Conservation (phyloP, 2,329 filamentous ascomycete genomes). For the Aureobasidium sp. region DNA sequence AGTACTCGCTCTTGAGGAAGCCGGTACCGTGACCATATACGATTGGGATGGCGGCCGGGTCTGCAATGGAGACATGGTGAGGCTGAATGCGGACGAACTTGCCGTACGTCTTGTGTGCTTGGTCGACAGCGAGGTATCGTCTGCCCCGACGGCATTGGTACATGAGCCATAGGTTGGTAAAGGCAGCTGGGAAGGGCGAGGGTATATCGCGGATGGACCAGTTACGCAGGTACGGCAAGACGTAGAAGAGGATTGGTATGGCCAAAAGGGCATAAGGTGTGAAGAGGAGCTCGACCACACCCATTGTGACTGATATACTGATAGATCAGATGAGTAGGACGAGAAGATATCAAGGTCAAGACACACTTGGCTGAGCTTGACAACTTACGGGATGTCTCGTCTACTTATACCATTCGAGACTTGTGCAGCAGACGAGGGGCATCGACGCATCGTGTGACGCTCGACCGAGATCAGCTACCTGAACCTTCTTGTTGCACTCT, state of each 20-base stretch:
- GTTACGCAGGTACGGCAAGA: slow-evolving; percentile 56
- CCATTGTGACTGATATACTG: slow-evolving; percentile 23
- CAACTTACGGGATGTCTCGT: neutral
- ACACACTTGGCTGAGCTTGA: neutral
- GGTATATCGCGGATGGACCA: slow-evolving; percentile 51
- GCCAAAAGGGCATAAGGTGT: slow-evolving; percentile 43
- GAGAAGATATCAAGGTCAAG: neutral
- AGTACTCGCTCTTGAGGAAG: slow-evolving; percentile 62
- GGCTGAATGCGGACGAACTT: slow-evolving; percentile 79
- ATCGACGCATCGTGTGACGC: slow-evolving; percentile 2
- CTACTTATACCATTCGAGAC: neutral
- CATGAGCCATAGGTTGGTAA: slow-evolving; percentile 77
- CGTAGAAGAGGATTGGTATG: slow-evolving; percentile 47
- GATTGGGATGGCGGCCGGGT: slow-evolving; percentile 65
- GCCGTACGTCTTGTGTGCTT: slow-evolving; percentile 67
- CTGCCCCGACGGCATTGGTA: slow-evolving; percentile 54
- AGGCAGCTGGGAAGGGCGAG: slow-evolving; percentile 57
- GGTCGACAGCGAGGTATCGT: slow-evolving; percentile 54
- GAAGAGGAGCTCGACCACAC: slow-evolving; percentile 34
- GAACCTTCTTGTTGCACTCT: neutral
- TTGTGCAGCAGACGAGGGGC: neutral
- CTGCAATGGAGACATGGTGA: slow-evolving; percentile 74
- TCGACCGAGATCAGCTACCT: neutral
- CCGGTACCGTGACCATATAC: slow-evolving; percentile 63
- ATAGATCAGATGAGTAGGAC: neutral